Base-by-base conservation (phyloP, 2,329 filamentous ascomycete genomes). In the Colletotrichum higginsianum region DNA sequence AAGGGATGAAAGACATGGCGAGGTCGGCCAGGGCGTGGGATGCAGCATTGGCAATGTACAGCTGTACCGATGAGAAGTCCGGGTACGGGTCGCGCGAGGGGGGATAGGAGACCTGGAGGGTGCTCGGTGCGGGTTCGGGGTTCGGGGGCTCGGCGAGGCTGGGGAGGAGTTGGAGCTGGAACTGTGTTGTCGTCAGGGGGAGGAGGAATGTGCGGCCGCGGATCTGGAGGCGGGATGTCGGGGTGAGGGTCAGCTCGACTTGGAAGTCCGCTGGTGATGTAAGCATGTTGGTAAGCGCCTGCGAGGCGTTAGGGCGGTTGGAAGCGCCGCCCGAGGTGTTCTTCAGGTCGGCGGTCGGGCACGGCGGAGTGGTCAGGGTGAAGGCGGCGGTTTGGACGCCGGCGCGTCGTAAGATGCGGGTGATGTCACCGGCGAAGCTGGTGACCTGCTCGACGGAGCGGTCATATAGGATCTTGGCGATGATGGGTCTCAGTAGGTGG, bases 401-500 rank as follows among this genome's bases (percentile, higher is more conserved):
- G 13, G 86, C 85, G 23, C 78, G 78, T n/a, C 82, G 83, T 35
- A 90, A 81, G 4, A 84, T 79, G 26, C 77, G 76, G 7, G 84
- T 80, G 16, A 90, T 77, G 15, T 80, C 79, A 12, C 85, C 83
- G 8, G 89, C 76, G 75, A 86, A 85, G 2, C 75, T 71, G 1
- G 82, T 81, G 61, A 85, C 82, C 12, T 80, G 75, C 30, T 78
- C 76, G 46, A 86, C 78, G 55, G 82, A 82, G 53, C 79, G 79
- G 66, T 84, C 80, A 76, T 86, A 86, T 64, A 83, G 81, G 26
- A 86, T 79, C 66, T 86, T 84, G 5, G 85, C 83, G 58, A 91
- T 82, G 58, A 90, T 79, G 38, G 87, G 86, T 1, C 86, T 84
- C 16, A 91, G 79, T 40, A 90, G 84, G 18, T 82, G 80, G 75